These are phyloP conservation scores for Pulveroboletus sp. DNA, from an alignment of 768 basidiomycete genomes.

Conservation along the genomic window DNA sequence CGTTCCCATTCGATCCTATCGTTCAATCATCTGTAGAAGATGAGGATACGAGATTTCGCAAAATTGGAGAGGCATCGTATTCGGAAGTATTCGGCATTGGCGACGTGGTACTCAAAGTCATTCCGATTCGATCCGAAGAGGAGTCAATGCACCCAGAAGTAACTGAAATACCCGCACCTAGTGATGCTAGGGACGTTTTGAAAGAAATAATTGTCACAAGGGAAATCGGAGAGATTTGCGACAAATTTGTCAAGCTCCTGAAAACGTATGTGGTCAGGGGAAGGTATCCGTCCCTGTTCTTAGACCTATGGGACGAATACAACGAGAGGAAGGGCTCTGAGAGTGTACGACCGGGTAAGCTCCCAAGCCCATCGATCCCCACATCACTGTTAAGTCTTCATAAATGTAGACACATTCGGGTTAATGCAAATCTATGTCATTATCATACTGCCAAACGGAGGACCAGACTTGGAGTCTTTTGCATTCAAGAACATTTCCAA, in stretches of 20 bases:
- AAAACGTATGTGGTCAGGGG: conserved; percentile 87
- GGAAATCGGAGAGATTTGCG: conserved; percentile 70
- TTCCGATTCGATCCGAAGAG: conserved; percentile 65
- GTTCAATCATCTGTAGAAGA: conserved; percentile 35
- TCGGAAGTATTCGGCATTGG: conserved; percentile 94
- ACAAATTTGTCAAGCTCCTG: conserved; percentile 74
- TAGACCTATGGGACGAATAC: conserved; percentile 87
- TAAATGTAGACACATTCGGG: conserved; percentile 59
- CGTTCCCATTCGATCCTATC: conserved; percentile 71
- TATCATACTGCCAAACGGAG: conserved; percentile 86
- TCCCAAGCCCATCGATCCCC: neutral
- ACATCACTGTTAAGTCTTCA: conserved; percentile 5
- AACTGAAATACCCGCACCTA: conserved; percentile 58
- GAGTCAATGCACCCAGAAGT: conserved; percentile 27
- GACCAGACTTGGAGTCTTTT: conserved; percentile 86
- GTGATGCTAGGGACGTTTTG: conserved; percentile 68
- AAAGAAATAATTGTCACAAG: conserved; percentile 77
- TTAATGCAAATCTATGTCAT: conserved; percentile 82
- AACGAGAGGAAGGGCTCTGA: conserved; percentile 71
- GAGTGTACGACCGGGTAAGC: conserved; percentile 77
- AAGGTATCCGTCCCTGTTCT: conserved; percentile 70
- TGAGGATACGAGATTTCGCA: conserved; percentile 50
- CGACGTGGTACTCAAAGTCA: conserved; percentile 85
- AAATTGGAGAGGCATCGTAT: conserved; percentile 95
- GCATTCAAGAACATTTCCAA: conserved; percentile 54